Evolutionary conservation across 176 grass and related monocot species (phyloP), one percentile per base, ranked within the genome.

Genomic region (Zea mays): DNA sequence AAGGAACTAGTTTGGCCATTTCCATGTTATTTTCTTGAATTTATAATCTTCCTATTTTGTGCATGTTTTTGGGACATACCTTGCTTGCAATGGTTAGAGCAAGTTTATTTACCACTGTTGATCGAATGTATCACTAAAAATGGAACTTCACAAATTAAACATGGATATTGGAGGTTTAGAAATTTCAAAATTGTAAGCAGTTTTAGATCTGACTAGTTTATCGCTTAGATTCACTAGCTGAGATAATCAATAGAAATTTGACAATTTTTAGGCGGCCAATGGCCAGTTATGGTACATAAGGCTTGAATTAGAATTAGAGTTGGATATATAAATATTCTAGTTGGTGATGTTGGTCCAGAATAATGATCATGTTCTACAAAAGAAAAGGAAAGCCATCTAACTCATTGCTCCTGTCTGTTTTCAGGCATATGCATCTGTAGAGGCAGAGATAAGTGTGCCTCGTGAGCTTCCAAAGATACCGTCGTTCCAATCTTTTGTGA

Each of bases 391-490:
- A 48, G 2, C 0, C 10, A 16, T 51, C 10, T 41, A 19, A 77
- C 57, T 77, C 34, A 17, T 62, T 10, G 9, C 13, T 63, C 9
- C 61, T 88, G 15, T 74, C 50, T 74, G 27, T 67, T 68, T 19
- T 55, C 60, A 99, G 96, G 96, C 92, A 38, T 99, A 90, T 90
- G 96, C 96, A 88, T 93, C 90, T 81, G 87, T 80, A 55, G 88
- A 99, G 71, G 92, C 90, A 74, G 96, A 85, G 87, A 87, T 81
- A 65, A 90, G 41, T 80, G 84, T 81, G 74, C 84, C 76, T 67
- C 85, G 76, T 13, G 87, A 99, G 59, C 96, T 99, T 74, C 96
- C 96, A 56, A 95, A 99, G 80, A 99, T 99, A 88, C 96, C 90
- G 71, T 95, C 96, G 75, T 99, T 99, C 46, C 81, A 94, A 37